Evolutionary conservation across 2,329 filamentous ascomycete genomes (phyloP).

Genomic region (Cladorrhinum sp.): DNA sequence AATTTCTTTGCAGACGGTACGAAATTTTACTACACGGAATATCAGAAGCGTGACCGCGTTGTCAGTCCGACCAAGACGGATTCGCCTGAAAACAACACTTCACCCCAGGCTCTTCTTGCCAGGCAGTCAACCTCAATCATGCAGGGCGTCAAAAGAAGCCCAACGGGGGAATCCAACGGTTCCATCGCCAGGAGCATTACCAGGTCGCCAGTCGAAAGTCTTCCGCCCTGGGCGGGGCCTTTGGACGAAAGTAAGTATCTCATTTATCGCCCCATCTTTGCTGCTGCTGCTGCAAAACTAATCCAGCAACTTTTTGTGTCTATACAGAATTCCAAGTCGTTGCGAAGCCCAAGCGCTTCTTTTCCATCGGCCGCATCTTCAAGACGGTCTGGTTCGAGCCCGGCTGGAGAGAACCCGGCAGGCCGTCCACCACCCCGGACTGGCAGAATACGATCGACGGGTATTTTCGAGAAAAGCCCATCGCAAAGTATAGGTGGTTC

Average conservation of each 20-base stretch:
- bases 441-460: slow-evolving; percentile 18
- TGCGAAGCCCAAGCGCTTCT: slow-evolving; percentile 30
- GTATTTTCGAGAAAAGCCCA: slow-evolving; percentile 22
- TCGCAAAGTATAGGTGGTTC: slow-evolving; percentile 29
- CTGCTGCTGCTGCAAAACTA: too few species aligned
- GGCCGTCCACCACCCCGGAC: slow-evolving; percentile 5
- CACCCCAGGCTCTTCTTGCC: neutral
- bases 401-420: neutral
- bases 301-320: too few species aligned
- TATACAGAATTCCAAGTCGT: slow-evolving; percentile 26
- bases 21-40: neutral
- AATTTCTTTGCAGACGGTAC: neutral
- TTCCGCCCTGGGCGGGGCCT: slow-evolving; percentile 3
- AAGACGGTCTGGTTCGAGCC: slow-evolving; percentile 32
- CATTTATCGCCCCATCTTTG: too few species aligned
- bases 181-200: neutral
- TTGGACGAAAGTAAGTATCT: slow-evolving; percentile 16
- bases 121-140: neutral
- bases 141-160: neutral
- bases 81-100: neutral
- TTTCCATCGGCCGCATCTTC: slow-evolving; percentile 29
- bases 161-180: neutral
- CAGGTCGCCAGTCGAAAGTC: neutral
- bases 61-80: neutral
- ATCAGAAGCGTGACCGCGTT: neutral